Evolutionary conservation across 192 early-diverging fungal genomes (phyloP), one percentile per base, ranked within the genome.

Genomic region (Jimgerdemannia flammicorona): DNA sequence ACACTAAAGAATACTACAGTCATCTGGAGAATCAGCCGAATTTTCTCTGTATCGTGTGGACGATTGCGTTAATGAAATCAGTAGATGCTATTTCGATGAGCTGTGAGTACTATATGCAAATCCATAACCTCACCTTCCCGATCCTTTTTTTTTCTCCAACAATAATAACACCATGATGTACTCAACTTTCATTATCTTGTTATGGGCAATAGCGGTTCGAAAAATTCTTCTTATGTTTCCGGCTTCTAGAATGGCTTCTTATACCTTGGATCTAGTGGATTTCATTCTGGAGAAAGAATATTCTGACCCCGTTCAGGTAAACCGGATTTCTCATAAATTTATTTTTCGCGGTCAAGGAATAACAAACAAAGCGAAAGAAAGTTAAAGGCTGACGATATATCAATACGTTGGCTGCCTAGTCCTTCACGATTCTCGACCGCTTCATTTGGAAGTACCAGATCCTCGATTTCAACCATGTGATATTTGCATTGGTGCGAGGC

Each of bases 381-480:
- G 29, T 29, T 29, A 29, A 29, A 29, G 29, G 29, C 29, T 29
- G 29, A 29, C 29, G 29, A 41, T 43, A 64, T 43, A 29, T 67
- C 10, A 67, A 29, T 59, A 3, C 73, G 39, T 68, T 59, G 70
- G 64, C 17, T 75, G 41, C 69, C 20, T 75, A 79, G 73, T 6
- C 42, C 11, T 77, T 63, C 72, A 70, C 74, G 17, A 81, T 90
- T 6, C 80, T 94, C 68, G 89, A 92, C 39, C 88, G 87, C 39
- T 80, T 94, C 9, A 90, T 92, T 43, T 94, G 92, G 89, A 90
- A 86, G 44, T 86, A 88, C 69, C 91, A 91, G 63, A 78, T 92
- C 43, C 71, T 94, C 14, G 85, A 81, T 67, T 89, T 92, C 71
- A 89, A 92, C 73, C 91, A 94, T 77, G 87, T 90, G 2, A 74